A percentile compares a stretch with the other conserved stretches of the same genome.
phyloP scores from a whole-genome alignment of 306 rosid genomes.

The Rosa chinensis region DNA sequence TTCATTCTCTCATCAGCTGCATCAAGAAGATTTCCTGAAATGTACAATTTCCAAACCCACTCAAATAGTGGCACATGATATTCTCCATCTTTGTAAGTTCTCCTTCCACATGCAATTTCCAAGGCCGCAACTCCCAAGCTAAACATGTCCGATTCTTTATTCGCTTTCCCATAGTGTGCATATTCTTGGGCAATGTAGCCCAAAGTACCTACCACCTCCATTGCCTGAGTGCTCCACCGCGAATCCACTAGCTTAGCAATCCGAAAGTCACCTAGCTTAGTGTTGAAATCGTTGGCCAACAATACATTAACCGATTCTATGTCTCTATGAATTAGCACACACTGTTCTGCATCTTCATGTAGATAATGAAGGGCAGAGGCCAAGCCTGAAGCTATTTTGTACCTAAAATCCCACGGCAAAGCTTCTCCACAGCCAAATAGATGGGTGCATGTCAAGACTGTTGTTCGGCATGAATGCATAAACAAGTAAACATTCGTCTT shows the following conservation, averaged over 20 bases:
- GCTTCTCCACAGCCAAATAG: neutral
- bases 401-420: no score
- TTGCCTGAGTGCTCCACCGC: neutral
- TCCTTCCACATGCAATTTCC: neutral
- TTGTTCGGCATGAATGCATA: conserved; percentile 25
- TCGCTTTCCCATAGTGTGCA: neutral
- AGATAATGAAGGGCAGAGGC: no score
- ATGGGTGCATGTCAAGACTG: neutral
- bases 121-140: neutral
- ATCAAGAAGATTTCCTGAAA: no score
- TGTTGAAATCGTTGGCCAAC: no score
- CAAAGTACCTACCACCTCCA: neutral
- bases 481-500: conserved; percentile 41
- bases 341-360: no score
- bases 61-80: neutral
- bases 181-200: neutral
- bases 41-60: no score
- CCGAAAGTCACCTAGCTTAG: neutral
- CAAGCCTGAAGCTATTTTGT: no score
- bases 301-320: no score
- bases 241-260: no score
- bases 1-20: no score
- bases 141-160: neutral
- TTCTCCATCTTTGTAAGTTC: neutral
- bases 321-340: no score